These are phyloP conservation scores for Papiliotrema laurentii DNA, from an alignment of 1,284 basidiomycete species.

Conservation along the genomic window DNA sequence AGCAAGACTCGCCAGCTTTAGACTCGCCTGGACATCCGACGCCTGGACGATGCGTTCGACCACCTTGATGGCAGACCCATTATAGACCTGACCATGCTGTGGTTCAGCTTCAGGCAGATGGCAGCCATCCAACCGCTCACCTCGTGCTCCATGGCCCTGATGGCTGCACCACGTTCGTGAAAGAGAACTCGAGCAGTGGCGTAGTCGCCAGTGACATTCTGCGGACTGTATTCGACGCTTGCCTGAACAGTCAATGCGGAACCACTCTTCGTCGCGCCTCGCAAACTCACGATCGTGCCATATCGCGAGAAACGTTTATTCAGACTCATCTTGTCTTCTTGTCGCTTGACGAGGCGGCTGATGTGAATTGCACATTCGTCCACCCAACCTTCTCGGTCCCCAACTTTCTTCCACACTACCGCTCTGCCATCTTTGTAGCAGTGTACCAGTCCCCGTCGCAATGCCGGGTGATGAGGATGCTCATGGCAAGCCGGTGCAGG, in stretches of 20 bases:
- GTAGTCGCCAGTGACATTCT: slow-evolving; percentile 9
- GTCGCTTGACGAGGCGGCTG: slow-evolving; percentile 22
- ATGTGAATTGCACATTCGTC: slow-evolving; percentile 36
- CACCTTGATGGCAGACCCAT: slow-evolving; percentile 27
- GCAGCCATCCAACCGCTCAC: slow-evolving; percentile 13
- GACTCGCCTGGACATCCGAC: slow-evolving; percentile 28
- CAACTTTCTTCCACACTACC: slow-evolving; percentile 8
- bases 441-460: background rate
- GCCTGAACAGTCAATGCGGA: slow-evolving; percentile 12
- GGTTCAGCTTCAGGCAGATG: background rate
- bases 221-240: slow-evolving; percentile 26
- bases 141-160: slow-evolving; percentile 25
- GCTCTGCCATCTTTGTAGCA: background rate
- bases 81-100: slow-evolving; percentile 24
- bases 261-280: too few species aligned
- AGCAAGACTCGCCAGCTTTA: too few species aligned
- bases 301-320: slow-evolving; percentile 30
- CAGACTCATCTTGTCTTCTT: slow-evolving; percentile 22
- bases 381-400: slow-evolving; percentile 14
- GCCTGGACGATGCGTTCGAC: slow-evolving; percentile 27
- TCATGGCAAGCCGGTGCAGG: too few species aligned
- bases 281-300: slow-evolving; percentile 32
- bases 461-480: background rate
- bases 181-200: slow-evolving; percentile 30
- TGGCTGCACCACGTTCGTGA: slow-evolving; percentile 16